Conservation (phyloP, 352 stramenopile genomes). For the Globisporangium carolinianum region DNA sequence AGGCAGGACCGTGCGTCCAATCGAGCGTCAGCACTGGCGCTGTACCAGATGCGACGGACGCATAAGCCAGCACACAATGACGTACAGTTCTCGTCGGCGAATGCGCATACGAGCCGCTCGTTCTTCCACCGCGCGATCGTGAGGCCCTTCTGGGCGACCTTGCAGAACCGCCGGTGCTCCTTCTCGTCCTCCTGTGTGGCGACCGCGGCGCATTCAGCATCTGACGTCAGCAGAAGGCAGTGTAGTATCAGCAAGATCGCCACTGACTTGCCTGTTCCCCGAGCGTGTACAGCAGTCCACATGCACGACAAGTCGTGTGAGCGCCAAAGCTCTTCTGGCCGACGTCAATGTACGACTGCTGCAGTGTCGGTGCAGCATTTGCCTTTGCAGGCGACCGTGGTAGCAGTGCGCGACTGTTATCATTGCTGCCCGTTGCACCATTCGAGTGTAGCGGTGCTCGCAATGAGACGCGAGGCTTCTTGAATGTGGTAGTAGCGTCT, state of each 20-base stretch:
- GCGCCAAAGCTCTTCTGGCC: conserved; percentile 67
- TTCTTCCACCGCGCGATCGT: conserved; percentile 60
- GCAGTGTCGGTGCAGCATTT: conserved; percentile 15
- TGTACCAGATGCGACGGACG: not conserved
- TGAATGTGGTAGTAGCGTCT: no score
- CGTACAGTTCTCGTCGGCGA: conserved; percentile 28
- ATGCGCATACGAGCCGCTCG: conserved; percentile 40
- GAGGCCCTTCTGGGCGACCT: conserved; percentile 29
- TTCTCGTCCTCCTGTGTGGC: conserved; percentile 56
- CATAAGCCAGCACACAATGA: not conserved
- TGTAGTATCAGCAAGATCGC: not conserved
- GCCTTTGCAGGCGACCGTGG: conserved; percentile 9
- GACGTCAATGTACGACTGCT: conserved; percentile 64
- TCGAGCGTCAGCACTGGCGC: not conserved
- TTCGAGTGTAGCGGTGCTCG: conserved; percentile 7
- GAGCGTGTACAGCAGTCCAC: conserved; percentile 63
- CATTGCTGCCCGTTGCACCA: not conserved
- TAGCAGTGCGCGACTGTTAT: not conserved
- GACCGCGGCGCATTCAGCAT: no score
- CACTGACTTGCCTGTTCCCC: conserved; percentile 37
- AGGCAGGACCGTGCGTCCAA: not conserved
- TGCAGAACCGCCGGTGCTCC: conserved; percentile 62
- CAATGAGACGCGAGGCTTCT: not conserved
- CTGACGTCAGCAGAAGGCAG: no score
- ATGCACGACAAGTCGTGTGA: conserved; percentile 47